Conservation (phyloP, 495 filamentous ascomycete genomes). For the Talaromyces liani region DNA sequence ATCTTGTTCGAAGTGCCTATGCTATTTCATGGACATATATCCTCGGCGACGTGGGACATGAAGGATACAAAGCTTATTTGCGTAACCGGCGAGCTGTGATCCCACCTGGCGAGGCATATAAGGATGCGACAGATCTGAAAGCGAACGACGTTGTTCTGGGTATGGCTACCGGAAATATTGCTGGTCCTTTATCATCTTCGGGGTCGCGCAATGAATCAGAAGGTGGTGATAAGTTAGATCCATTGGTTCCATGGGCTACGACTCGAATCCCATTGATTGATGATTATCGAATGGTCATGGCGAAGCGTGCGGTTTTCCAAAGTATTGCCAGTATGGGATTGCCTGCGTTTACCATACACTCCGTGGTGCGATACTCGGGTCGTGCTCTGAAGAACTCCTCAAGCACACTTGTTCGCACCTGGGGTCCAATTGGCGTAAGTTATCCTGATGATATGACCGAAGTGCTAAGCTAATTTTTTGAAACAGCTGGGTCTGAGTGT, state of each 20-base stretch:
- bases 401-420: constrained; percentile 67
- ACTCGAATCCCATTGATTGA: constrained; percentile 65
- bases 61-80: constrained; percentile 92
- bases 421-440: constrained; percentile 77
- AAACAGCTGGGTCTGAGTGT: constrained; percentile 69
- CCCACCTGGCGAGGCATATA: constrained; percentile 33
- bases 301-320: constrained; percentile 84
- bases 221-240: constrained; percentile 10
- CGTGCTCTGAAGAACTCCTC: constrained; percentile 71
- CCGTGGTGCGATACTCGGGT: constrained; percentile 79
- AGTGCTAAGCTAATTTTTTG: neutral
- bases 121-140: constrained; percentile 28
- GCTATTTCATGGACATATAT: constrained; percentile 90
- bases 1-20: constrained; percentile 74
- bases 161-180: constrained; percentile 34
- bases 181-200: constrained; percentile 13
- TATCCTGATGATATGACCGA: neutral
- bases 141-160: constrained; percentile 25
- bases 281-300: constrained; percentile 88
- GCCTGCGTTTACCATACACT: constrained; percentile 93
- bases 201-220: constrained; percentile 8
- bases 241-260: constrained; percentile 25
- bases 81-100: constrained; percentile 58
- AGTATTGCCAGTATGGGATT: constrained; percentile 85
- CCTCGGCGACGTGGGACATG: constrained; percentile 80